Evolutionary conservation across 257 asterid species (phyloP).

Genomic region (Fraxinus cuspidata): DNA sequence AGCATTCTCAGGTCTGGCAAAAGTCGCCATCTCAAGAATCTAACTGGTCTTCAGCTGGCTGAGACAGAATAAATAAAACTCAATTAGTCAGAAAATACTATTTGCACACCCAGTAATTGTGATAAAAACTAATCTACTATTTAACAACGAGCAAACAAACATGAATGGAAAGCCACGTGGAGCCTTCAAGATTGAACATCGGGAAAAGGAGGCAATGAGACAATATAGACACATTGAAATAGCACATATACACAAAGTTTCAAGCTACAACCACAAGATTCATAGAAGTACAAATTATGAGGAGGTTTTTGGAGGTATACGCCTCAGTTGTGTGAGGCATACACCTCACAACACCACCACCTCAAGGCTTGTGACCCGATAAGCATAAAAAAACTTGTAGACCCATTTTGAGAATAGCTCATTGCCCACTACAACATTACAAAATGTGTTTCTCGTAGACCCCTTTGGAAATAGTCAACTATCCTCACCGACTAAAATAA

Average conservation of each 20-base stretch:
- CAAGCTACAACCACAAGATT: not conserved
- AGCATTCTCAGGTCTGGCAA: slow-evolving; percentile 57
- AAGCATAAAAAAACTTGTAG: too few relatives aligned
- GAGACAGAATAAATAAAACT: not conserved
- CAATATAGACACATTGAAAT: not conserved
- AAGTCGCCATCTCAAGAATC: slow-evolving; percentile 37
- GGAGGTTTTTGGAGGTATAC: not conserved
- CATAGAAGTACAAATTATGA: not conserved
- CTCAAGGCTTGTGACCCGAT: too few relatives aligned
- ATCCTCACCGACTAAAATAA: too few relatives aligned
- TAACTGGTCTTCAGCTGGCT: not conserved
- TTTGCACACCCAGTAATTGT: not conserved
- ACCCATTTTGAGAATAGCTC: too few relatives aligned
- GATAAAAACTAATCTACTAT: not conserved
- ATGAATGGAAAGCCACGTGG: not conserved
- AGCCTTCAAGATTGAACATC: not conserved
- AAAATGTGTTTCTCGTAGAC: too few relatives aligned
- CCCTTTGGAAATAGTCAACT: too few relatives aligned
- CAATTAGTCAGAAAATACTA: not conserved
- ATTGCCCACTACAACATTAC: too few relatives aligned
- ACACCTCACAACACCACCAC: too few relatives aligned
- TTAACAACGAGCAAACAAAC: not conserved
- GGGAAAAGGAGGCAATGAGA: not conserved
- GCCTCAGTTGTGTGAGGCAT: too few relatives aligned
- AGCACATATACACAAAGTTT: not conserved